Base-by-base conservation (phyloP, 768 basidiomycete species). In the Suillus brevipes region DNA sequence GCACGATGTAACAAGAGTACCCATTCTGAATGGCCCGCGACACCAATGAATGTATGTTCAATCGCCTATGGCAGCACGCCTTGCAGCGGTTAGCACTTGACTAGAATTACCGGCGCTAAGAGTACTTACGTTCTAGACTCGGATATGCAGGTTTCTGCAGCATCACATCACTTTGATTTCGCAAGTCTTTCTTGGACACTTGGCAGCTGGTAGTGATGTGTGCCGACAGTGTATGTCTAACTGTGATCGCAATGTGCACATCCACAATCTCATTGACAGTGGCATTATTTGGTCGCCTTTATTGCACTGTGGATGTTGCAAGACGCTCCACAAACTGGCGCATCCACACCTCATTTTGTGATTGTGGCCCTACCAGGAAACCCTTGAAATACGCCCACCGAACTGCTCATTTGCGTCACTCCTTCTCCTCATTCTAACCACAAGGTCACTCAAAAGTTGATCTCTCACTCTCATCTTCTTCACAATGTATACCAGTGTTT, bases 341-440 rank as follows among this genome's bases (percentile, higher is more conserved):
- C 36, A 61, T 66, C 71, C 67, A 66, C 62, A 65, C 10, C 23
- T 50, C 49, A 50, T 6, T 4, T 6, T 47, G 23, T 25, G 14
- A 16, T 9, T 58, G 37, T 58, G 57, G 37, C 0, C 9, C 14
- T 38, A 16, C 37, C 5, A 38, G 8, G 1, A 16, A 16, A 14
- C 56, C 1, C 20, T 25, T 58, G 31, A 58, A 50, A 14, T 40
- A 38, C 9, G 37, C 16, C 6, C 8, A 8, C 20, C 12, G 16
- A 14, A 37, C 23, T 40, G 58, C 49, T 50, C 13, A 23, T 49
- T 49, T 2, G 3, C 23, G 4, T n/a, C 4, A 10, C 4, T 3
- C 18, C 34, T 36, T 36, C 34, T 8, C 34, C 4, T 36, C 34
- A 36, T 36, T 36, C 34, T 36, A 0, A 36, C 7, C 7, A 36